Percentiles rank a stretch among this genome's conserved stretches.
These are phyloP conservation scores for Penicillium sp. DNA, from an alignment of 2,329 filamentous ascomycete genomes.

Conservation along the genomic window DNA sequence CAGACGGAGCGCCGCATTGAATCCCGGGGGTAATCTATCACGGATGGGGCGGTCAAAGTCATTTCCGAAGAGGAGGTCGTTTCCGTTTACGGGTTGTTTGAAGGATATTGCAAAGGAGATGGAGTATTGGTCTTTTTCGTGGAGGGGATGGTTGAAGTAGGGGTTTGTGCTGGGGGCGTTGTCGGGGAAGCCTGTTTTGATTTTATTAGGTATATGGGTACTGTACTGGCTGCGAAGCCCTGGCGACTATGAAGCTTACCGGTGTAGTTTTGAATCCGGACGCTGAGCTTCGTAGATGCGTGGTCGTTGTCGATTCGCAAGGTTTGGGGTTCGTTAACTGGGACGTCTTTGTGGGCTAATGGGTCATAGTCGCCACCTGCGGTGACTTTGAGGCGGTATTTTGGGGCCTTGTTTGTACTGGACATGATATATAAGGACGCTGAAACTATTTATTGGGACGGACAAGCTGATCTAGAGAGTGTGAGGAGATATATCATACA, in stretches of 20 bases:
- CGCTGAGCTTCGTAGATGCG: slow-evolving; percentile 70
- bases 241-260: slow-evolving; percentile 28
- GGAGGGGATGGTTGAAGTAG: slow-evolving; percentile 76
- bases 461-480: not conserved
- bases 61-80: slow-evolving; percentile 88
- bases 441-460: not conserved
- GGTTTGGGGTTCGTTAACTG: slow-evolving; percentile 72
- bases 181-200: slow-evolving; percentile 67
- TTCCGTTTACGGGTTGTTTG: slow-evolving; percentile 67
- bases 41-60: slow-evolving; percentile 93
- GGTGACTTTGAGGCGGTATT: slow-evolving; percentile 79
- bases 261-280: slow-evolving; percentile 72
- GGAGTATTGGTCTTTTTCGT: slow-evolving; percentile 80
- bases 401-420: slow-evolving; percentile 15
- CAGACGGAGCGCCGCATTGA: slow-evolving; percentile 80
- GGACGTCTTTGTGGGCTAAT: slow-evolving; percentile 72
- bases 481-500: not conserved
- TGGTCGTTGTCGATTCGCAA: slow-evolving; percentile 67
- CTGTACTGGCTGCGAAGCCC: not conserved
- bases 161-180: slow-evolving; percentile 70
- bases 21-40: slow-evolving; percentile 83
- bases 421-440: not conserved
- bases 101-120: slow-evolving; percentile 80
- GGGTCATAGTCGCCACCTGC: slow-evolving; percentile 78
- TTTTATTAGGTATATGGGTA: not conserved